These are phyloP conservation scores for Naegleria lovaniensis DNA, from an alignment of 208 protist species.

Conservation along the genomic window DNA sequence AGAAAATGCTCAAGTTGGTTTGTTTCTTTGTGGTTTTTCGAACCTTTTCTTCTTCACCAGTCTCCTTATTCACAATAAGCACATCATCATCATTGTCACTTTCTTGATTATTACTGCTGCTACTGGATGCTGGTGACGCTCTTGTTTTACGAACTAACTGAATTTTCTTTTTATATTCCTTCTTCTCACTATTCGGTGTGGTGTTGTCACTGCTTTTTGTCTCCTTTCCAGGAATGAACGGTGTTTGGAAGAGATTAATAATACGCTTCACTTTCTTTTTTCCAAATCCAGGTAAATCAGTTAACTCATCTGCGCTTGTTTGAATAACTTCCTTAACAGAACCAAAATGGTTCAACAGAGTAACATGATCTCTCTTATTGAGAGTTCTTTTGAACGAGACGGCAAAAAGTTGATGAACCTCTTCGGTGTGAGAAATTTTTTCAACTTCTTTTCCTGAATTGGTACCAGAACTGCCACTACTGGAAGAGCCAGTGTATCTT, in stretches of 20 bases:
- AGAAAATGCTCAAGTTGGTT: not conserved
- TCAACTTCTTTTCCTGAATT: not conserved
- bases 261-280: not conserved
- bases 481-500: not conserved
- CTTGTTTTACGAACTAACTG: not conserved
- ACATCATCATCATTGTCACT: not conserved
- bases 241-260: not conserved
- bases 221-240: not conserved
- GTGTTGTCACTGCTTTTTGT: not conserved
- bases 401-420: not conserved
- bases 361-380: not conserved
- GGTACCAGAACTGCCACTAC: not conserved
- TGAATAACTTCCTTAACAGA: not conserved
- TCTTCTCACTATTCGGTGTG: not conserved
- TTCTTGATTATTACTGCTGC: not conserved
- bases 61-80: not conserved
- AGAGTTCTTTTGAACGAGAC: not conserved
- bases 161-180: not conserved
- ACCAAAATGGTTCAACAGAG: not conserved
- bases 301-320: not conserved
- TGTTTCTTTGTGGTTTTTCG: not conserved
- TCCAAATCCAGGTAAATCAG: not conserved
- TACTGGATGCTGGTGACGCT: too few species aligned
- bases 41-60: not conserved
- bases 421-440: not conserved